Conservation (phyloP, 2,329 filamentous ascomycete genomes). For the Scedosporium minutisporum region DNA sequence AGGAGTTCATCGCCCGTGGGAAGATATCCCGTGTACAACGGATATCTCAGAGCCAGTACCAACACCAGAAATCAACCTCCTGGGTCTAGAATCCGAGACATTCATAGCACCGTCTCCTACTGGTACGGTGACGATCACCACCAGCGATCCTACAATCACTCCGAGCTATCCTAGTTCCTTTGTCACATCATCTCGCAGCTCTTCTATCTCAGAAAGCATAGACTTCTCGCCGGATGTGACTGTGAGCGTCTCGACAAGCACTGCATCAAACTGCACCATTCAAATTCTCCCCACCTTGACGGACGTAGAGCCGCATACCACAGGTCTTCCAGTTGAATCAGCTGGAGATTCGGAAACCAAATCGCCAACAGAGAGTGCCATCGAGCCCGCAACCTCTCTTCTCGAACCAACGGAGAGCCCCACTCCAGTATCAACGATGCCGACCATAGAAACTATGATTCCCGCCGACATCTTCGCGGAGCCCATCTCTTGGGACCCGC, state of each 20-base stretch:
- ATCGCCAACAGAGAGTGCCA: background rate
- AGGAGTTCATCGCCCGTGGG: background rate
- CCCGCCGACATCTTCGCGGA: conserved; percentile 42
- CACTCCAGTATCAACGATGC: background rate
- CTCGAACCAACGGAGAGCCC: background rate
- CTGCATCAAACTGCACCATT: conserved; percentile 16
- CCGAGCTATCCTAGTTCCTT: background rate
- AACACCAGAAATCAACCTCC: background rate
- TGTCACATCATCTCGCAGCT: no score
- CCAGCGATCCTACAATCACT: background rate
- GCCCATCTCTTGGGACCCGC: conserved; percentile 43
- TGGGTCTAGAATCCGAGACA: background rate
- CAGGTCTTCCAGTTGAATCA: conserved; percentile 13
- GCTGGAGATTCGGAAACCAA: background rate
- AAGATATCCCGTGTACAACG: background rate
- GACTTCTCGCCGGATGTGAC: conserved; percentile 11
- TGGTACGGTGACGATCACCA: background rate
- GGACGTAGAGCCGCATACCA: conserved; percentile 19
- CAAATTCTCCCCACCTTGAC: conserved; percentile 19
- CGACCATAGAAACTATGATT: conserved; percentile 14
- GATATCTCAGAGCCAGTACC: background rate
- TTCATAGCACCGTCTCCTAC: background rate
- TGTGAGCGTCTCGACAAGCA: conserved; percentile 16
- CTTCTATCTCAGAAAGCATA: background rate
- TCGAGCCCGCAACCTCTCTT: background rate